phyloP scores from a whole-genome alignment of 176 grass and related monocot genomes.

The Zoysia japonica region DNA sequence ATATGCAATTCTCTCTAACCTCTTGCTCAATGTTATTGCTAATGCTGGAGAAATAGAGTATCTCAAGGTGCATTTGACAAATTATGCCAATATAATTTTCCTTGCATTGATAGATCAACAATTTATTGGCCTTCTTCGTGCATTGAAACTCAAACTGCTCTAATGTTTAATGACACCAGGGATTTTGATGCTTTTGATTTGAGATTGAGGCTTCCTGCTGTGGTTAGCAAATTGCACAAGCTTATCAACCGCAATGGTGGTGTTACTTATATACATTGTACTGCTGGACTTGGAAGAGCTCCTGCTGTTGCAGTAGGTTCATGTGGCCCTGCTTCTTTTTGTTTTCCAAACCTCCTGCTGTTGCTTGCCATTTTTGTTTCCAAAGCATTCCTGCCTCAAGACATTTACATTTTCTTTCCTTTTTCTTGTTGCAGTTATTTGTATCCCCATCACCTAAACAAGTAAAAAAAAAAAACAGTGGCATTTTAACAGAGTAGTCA shows the following conservation, averaged over 20 bases:
- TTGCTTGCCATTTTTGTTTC: not conserved
- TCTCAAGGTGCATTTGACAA: not conserved
- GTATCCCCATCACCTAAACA: not conserved
- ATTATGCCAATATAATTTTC: not conserved
- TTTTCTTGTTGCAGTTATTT: not conserved
- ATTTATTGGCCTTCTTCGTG: not conserved
- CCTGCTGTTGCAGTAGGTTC: slow-evolving; percentile 82
- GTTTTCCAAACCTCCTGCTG: slow-evolving; percentile 1
- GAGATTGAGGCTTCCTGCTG: slow-evolving; percentile 91
- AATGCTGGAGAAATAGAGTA: not conserved
- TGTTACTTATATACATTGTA: slow-evolving; percentile 96
- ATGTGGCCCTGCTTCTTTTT: slow-evolving; percentile 18
- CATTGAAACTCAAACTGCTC: slow-evolving; percentile 24
- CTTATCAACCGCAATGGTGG: slow-evolving; percentile 70
- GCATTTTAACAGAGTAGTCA: not conserved
- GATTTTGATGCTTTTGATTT: slow-evolving; percentile 99
- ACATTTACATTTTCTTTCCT: not conserved
- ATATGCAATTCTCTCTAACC: not conserved
- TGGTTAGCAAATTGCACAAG: slow-evolving; percentile 89
- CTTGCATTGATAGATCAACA: not conserved
- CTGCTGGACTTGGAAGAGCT: slow-evolving; percentile 96
- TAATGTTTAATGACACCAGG: slow-evolving; percentile 50
- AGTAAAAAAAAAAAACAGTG: not conserved
- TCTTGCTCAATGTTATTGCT: not conserved
- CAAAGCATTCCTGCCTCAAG: not conserved